Percentiles rank a stretch among this genome's conserved stretches.
phyloP scores from a whole-genome alignment of 1,139 yeast genomes.

The Geotrichum cucujoidarum region DNA sequence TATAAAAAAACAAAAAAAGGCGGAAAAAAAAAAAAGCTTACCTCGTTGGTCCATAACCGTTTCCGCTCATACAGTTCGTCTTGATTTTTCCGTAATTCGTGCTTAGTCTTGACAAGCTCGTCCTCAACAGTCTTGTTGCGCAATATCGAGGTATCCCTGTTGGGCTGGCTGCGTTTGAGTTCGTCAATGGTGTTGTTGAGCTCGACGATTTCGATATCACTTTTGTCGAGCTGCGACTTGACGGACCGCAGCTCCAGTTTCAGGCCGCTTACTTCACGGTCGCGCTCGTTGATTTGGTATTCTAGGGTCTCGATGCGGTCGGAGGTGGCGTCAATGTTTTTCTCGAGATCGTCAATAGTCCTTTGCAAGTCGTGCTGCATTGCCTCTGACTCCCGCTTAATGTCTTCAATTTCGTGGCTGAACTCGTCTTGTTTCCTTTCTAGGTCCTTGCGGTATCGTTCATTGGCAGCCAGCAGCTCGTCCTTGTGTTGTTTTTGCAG shows the following conservation, averaged over 20 bases:
- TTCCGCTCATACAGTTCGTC: slow-evolving; percentile 1
- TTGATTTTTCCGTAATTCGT: slow-evolving; percentile 3
- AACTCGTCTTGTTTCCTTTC: neutral
- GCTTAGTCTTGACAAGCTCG: slow-evolving; percentile 3
- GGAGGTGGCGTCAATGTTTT: neutral
- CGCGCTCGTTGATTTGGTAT: slow-evolving; percentile 24
- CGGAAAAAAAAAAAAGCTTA: neutral
- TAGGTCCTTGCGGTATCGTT: neutral
- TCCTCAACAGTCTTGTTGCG: slow-evolving; percentile 2
- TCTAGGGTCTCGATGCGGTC: slow-evolving; percentile 17
- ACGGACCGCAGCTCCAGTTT: slow-evolving; percentile 12
- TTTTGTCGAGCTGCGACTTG: slow-evolving; percentile 12
- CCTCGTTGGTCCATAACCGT: slow-evolving; percentile 5
- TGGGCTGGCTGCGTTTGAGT: neutral
- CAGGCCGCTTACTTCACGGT: slow-evolving; percentile 13
- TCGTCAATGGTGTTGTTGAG: slow-evolving; percentile 11
- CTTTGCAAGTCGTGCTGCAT: neutral
- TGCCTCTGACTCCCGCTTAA: neutral
- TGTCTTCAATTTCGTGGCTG: neutral
- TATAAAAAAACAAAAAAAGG: no score
- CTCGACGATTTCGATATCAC: slow-evolving; percentile 13
- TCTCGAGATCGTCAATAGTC: slow-evolving; percentile 2
- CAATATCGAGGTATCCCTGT: neutral
- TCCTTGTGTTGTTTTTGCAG: neutral
- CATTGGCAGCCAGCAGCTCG: neutral